Evolutionary conservation across 129 eudicot species (phyloP), one percentile per base, ranked within the genome.

Genomic region (Gnaphalium uliginosum): DNA sequence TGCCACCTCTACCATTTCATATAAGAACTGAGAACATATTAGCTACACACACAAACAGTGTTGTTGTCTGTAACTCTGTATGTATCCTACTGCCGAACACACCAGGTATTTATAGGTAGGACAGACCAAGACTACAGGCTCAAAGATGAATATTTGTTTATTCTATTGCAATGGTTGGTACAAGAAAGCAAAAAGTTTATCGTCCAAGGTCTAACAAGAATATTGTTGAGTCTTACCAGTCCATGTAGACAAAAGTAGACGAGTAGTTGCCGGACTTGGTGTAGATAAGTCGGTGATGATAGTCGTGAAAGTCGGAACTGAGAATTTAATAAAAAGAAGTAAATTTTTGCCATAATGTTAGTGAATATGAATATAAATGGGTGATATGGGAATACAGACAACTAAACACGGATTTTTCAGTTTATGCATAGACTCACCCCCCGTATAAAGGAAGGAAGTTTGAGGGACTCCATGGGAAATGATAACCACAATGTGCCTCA

Each of bases 261-360:
- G 98, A 94, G 78, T 94, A 94, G 85, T 94, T 94, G 72, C 98
- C 98, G n/a, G 97, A 90, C 82, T 94, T 94, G 80, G 98, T 94
- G 82, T 94, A 94, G 63, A 94, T 89, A 84, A 90, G 83, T 32
- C 98, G 97, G 81, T 94, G 98, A 85, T 94, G 98, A 86, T 94
- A 94, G 78, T 94, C 98, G 56, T 94, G 98, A 81, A 94, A 94
- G 80, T 94, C 98, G 35, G 98, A 84, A 58, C 98, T 94, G 88
- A 6, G 66, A 64, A n/a, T 41, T 60, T 24, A 60, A 79, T 53
- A 62, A 69, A 77, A 70, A 2, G 18, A 8, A 8, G 9, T 18
- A 68, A 30, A 27, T 59, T 6, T 41, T 53, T 9, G 48, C 26
- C 17, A 48, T 58, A 69, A 58, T 11, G 29, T 61, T 4, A 63